Base-by-base conservation (phyloP, 805 yeast genomes). In the Candida chilensis region DNA sequence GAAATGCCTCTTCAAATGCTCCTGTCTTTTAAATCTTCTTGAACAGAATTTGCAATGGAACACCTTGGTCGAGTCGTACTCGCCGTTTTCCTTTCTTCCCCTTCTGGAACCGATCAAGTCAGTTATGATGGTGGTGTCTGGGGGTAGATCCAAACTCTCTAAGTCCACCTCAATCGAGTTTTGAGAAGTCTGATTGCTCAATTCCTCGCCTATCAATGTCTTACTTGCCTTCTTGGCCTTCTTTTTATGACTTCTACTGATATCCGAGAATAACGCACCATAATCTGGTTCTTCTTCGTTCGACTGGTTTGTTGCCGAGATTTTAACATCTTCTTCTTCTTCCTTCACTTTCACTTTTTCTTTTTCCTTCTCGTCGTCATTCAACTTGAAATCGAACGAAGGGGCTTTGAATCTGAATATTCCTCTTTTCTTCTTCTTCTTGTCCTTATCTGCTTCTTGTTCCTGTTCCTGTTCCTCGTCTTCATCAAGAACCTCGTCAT, bases 1-100 rank as follows among this genome's bases (percentile, higher is more conserved):
- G 47, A 76, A 71, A 44, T 81, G 92, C 36, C 92, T 64, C 47
- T 78, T 78, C 41, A 81, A 54, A 50, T 81, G 92, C 44, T 81
- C 92, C 48, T 79, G 85, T 40, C 92, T 64, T 46, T 78, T 74
- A 54, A 81, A 81, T 22, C 69, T 47, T 40, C 88, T 64, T 28
- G 69, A 63, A 48, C 90, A 80, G 43, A 64, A 68, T 19, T 69
- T 70, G 48, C 88, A 80, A 18, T 70, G 69, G 45, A 67, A 79
- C 25, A 73, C 73, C 50, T 78, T 78, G 8, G 67, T 30, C 38
- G 59, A 64, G 42, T 75, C 83, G 13, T 71, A 75, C 29, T 68
- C 71, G 37, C 68, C 54, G 25, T 77, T 69, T 16, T 80, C 83
- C 48, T 76, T 77, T 24, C 85, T 63, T 5, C 85, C 85, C 29